A percentile compares a stretch with the other conserved stretches of the same genome.
These are phyloP conservation scores for Vitis amurensis DNA, from an alignment of 164 flowering plant species.

Conservation along the genomic window DNA sequence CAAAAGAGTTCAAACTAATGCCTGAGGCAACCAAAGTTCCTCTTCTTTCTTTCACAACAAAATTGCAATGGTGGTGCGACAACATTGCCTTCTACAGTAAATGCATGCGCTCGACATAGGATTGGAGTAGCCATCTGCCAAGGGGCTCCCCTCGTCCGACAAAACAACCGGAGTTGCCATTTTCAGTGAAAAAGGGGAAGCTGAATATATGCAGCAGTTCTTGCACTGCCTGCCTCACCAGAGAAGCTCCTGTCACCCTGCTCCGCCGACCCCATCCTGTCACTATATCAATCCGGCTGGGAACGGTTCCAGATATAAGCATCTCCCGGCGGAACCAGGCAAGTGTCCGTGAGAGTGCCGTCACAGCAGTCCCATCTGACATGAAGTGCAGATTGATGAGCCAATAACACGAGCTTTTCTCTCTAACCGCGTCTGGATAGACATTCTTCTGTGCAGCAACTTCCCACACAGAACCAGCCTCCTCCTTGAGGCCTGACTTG, in stretches of 20 bases:
- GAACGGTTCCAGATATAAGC: constrained; percentile 66
- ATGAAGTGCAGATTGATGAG: constrained; percentile 95
- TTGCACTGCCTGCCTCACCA: constrained; percentile 84
- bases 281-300: constrained; percentile 79
- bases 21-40: no score
- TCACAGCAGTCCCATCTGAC: constrained; percentile 97
- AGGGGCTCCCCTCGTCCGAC: constrained; percentile 93
- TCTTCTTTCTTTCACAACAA: constrained; percentile 16
- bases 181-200: constrained; percentile 80
- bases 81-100: constrained; percentile 39
- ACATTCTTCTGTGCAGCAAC: constrained; percentile 89
- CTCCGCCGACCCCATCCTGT: constrained; percentile 99
- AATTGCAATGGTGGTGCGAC: constrained; percentile 20
- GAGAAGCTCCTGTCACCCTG: constrained; percentile 82
- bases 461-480: constrained; percentile 97
- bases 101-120: constrained; percentile 95
- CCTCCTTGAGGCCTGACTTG: constrained; percentile 92
- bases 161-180: constrained; percentile 90
- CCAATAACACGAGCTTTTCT: constrained; percentile 83
- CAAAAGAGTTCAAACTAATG: no score
- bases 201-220: constrained; percentile 70
- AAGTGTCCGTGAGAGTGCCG: constrained; percentile 87
- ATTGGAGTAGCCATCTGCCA: constrained; percentile 65
- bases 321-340: constrained; percentile 79
- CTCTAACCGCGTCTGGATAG: constrained; percentile 81